These are phyloP conservation scores for Penicillium crustosum DNA, from an alignment of 2,329 filamentous ascomycete genomes.

Conservation along the genomic window DNA sequence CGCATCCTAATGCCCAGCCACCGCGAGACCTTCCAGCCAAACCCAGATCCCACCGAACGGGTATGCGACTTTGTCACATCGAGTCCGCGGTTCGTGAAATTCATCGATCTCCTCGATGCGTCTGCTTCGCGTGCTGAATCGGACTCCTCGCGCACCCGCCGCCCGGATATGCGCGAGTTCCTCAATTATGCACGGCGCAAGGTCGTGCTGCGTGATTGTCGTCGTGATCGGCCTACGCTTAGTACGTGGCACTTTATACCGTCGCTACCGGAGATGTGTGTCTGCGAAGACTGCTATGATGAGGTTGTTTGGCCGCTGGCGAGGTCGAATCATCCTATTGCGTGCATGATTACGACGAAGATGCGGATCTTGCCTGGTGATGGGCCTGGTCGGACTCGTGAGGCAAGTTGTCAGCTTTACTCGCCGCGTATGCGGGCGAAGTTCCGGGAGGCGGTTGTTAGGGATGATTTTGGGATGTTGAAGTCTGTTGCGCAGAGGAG, in stretches of 20 bases:
- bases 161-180: constrained; percentile 60
- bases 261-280: constrained; percentile 71
- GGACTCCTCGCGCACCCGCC: constrained; percentile 34
- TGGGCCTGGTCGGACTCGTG: constrained; percentile 35
- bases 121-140: constrained; percentile 47
- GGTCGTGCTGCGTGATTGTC: constrained; percentile 62
- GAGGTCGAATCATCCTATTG: constrained; percentile 55
- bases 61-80: constrained; percentile 70
- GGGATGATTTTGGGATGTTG: constrained; percentile 67
- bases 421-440: constrained; percentile 73
- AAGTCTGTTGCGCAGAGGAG: constrained; percentile 60
- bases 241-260: constrained; percentile 78
- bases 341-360: constrained; percentile 64
- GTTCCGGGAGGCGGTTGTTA: constrained; percentile 66
- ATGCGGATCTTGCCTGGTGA: constrained; percentile 59
- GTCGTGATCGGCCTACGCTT: constrained; percentile 61
- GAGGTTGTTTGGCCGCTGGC: constrained; percentile 72
- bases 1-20: constrained; percentile 73
- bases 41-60: constrained; percentile 51
- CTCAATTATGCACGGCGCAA: constrained; percentile 63
- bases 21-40: constrained; percentile 60
- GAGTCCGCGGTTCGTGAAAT: constrained; percentile 56
- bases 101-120: constrained; percentile 57
- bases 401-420: constrained; percentile 72
- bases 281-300: constrained; percentile 85